Evolutionary conservation across 2,329 filamentous ascomycete genomes (phyloP).

Genomic region (Fusarium siculi): DNA sequence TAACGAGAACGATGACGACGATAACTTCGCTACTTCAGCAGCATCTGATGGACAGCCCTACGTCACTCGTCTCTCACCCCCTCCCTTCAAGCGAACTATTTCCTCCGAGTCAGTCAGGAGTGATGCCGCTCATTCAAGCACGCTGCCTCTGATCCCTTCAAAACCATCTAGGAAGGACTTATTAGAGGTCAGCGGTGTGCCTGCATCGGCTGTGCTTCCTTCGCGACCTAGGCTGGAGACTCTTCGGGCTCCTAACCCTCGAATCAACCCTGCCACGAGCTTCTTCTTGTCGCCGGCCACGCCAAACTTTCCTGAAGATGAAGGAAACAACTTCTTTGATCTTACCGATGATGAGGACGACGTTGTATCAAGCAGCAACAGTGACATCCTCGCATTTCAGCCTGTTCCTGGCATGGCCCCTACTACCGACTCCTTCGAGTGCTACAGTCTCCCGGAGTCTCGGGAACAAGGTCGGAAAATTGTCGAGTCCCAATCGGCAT

Average conservation of each 20-base stretch:
- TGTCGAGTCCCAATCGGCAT: conserved; percentile 30
- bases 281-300: conserved; percentile 50
- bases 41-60: conserved; percentile 57
- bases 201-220: conserved; percentile 35
- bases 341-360: conserved; percentile 57
- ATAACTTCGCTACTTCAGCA: conserved; percentile 69
- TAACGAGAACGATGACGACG: conserved; percentile 65
- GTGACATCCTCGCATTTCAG: conserved; percentile 48
- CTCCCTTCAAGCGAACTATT: conserved; percentile 57
- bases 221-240: conserved; percentile 40
- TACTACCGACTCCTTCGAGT: conserved; percentile 42
- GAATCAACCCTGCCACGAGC: conserved; percentile 44
- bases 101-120: conserved; percentile 45
- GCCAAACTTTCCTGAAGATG: conserved; percentile 53
- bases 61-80: conserved; percentile 62
- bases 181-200: conserved; percentile 15
- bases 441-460: conserved; percentile 60
- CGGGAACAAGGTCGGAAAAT: conserved; percentile 38
- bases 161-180: conserved; percentile 24
- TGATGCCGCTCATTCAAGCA: conserved; percentile 38
- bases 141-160: conserved; percentile 40
- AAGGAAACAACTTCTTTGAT: conserved; percentile 59
- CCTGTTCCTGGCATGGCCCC: conserved; percentile 26
- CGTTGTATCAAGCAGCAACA: conserved; percentile 50
- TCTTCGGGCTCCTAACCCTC: conserved; percentile 42